A percentile compares a stretch with the other conserved stretches of the same genome.
Conservation (phyloP, 2,329 filamentous ascomycete species). For the Cercospora zeae-maydis region DNA sequence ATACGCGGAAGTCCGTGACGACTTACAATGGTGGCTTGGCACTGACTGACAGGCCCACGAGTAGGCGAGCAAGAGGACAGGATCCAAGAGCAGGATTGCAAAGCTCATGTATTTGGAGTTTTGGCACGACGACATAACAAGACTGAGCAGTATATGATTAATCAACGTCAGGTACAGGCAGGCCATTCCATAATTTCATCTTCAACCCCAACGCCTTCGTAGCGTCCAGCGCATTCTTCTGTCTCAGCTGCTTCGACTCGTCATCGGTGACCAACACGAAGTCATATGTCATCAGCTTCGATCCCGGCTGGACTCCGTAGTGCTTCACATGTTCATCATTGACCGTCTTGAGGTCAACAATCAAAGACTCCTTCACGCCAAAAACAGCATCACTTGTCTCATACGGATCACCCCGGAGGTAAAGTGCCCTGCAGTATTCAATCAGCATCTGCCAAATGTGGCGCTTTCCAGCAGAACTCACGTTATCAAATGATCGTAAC, state of each 20-base stretch:
- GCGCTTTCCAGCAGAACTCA: slow-evolving; percentile 46
- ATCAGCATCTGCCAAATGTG: not conserved
- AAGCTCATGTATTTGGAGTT: too few species aligned
- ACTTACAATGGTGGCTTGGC: slow-evolving; percentile 1
- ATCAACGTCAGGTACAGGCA: slow-evolving; percentile 70
- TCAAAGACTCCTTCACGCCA: slow-evolving; percentile 75
- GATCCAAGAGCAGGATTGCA: not conserved
- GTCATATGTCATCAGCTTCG: slow-evolving; percentile 57
- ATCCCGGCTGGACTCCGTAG: slow-evolving; percentile 63
- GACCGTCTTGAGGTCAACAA: slow-evolving; percentile 61
- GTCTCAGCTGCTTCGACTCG: slow-evolving; percentile 64
- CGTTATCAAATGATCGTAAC: slow-evolving; percentile 80
- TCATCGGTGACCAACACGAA: slow-evolving; percentile 72
- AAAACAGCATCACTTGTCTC: slow-evolving; percentile 83
- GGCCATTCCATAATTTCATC: slow-evolving; percentile 70
- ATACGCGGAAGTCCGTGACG: not conserved
- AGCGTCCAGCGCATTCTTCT: slow-evolving; percentile 64
- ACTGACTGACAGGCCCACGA: not conserved
- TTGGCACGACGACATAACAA: not conserved
- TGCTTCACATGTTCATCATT: slow-evolving; percentile 52
- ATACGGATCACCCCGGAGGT: slow-evolving; percentile 73
- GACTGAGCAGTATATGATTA: slow-evolving; percentile 27
- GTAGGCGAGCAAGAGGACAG: not conserved
- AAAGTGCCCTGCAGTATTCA: slow-evolving; percentile 58
- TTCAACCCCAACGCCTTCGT: slow-evolving; percentile 63